These are phyloP conservation scores for Globisporangium megalacanthum DNA, from an alignment of 352 stramenopile genomes.

Conservation along the genomic window DNA sequence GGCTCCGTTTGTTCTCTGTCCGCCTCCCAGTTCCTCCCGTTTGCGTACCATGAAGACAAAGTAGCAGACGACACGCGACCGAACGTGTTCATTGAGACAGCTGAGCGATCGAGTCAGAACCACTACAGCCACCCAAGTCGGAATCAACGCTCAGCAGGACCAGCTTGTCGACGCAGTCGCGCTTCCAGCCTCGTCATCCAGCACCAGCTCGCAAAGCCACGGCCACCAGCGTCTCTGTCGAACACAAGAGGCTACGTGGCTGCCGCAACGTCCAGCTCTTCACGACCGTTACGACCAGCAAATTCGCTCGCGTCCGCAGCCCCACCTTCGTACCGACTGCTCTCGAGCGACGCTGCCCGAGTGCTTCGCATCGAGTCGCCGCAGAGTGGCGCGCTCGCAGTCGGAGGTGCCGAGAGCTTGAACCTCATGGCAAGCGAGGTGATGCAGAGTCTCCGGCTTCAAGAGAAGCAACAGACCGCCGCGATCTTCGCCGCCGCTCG, in stretches of 20 bases:
- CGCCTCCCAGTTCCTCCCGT: constrained; percentile 33
- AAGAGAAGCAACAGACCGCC: constrained; percentile 24
- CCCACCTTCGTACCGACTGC: constrained; percentile 32
- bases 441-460: constrained; percentile 21
- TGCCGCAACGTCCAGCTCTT: neutral
- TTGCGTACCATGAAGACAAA: constrained; percentile 34
- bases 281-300: neutral
- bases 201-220: constrained; percentile 29
- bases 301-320: neutral
- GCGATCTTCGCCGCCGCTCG: constrained; percentile 20
- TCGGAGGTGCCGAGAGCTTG: constrained; percentile 16
- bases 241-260: neutral
- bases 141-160: constrained; percentile 7
- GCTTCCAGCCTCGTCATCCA: constrained; percentile 55
- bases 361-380: constrained; percentile 48
- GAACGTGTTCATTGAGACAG: constrained; percentile 15
- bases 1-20: no score
- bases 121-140: constrained; percentile 7
- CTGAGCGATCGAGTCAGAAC: constrained; percentile 1
- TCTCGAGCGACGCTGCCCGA: constrained; percentile 43
- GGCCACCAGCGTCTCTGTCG: neutral
- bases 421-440: constrained; percentile 16
- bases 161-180: constrained; percentile 6
- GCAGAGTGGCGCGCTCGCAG: constrained; percentile 1
- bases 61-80: constrained; percentile 27